Evolutionary conservation across 1,284 basidiomycete species (phyloP), one percentile per base, ranked within the genome.

Genomic region (Coniferiporia sulphurascens): DNA sequence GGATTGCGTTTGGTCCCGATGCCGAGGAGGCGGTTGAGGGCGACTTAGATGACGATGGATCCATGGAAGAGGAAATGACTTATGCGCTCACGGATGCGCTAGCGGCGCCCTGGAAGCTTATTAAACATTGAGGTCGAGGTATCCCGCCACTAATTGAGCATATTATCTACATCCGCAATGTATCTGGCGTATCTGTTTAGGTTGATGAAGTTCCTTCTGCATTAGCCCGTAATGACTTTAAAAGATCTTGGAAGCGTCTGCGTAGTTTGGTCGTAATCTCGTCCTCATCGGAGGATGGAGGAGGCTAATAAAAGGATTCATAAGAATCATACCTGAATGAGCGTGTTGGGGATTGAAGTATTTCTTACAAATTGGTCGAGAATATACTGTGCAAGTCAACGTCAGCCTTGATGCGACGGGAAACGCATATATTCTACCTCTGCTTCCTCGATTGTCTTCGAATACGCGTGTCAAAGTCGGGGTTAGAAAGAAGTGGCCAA

Each of bases 361-460:
- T n/a, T 22, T 41, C 46, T 46, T 62, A 71, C 69, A 55, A 70
- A 58, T 59, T 69, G 69, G 57, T 71, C 69, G 13, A 71, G 56
- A 12, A 71, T 66, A 50, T 71, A 69, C 68, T 70, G 36, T 10
- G 36, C 27, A 32, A 48, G 36, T 17, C 57, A 10, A 38, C 8
- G 17, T 12, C 53, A 19, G 27, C 8, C 3, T 17, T 36, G 15
- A 41, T 27, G 57, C 13, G n/a, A 13, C 1, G 21, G 32, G 19
- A 6, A 7, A 21, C 13, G 9, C 6, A 43, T 19, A 4, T 27
- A 17, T 34, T 15, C 27, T 12, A 68, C 68, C 65, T 71, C 68
- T 43, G 69, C 68, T 60, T 71, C 69, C 17, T 71, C 68, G 12
- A 71, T 71, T 1, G 69, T 71, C 69, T 71, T 52, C n/a, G 21